Base-by-base conservation (phyloP, 1,284 basidiomycete genomes). In the Ceratobasidium sp. region DNA sequence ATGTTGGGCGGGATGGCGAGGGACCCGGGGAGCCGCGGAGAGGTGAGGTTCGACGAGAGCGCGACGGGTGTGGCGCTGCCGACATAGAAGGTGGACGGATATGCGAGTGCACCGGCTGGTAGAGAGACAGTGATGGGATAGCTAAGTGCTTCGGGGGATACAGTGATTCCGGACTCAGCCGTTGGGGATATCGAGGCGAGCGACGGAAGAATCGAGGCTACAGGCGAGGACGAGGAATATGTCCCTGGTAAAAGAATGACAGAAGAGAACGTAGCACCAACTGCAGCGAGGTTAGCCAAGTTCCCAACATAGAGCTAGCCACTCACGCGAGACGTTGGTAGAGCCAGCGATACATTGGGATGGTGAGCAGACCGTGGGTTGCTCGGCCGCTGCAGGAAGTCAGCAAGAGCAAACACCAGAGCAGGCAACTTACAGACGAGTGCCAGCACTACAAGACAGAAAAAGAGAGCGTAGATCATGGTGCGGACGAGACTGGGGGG, bases 221-320 rank as follows among this genome's bases (percentile, higher is more conserved):
- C 68, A 49, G 68, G 54, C 27, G 68, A 71, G 24, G 54, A 31
- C 13, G 68, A 71, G n/a, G 56, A 58, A 43, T 71, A 71, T 58
- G 68, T 71, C 48, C 68, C 68, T 59, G 68, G 68, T 61, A 71
- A 71, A 71, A 71, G 68, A 71, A 71, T 61, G 68, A 61, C 68
- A 61, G 68, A 71, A 37, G 68, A 71, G 39, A 71, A 34, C 2
- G 54, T 46, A 39, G 68, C 68, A 5, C 68, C 54, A 22, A 71
- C 68, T 71, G 16, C 4, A 34, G 27, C 27, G 9, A 19, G 41
- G 22, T 71, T 43, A 71, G 68, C 49, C 22, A n/a, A 27, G 41
- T 13, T n/a, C 46, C 27, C 2, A 11, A n/a, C 6, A 48, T 1
- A 22, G 7, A 34, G 8, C 29, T 14, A 29, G 11, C 13, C 9